Conservation (phyloP, 148 eudicot species). For the Silene uniflora region DNA sequence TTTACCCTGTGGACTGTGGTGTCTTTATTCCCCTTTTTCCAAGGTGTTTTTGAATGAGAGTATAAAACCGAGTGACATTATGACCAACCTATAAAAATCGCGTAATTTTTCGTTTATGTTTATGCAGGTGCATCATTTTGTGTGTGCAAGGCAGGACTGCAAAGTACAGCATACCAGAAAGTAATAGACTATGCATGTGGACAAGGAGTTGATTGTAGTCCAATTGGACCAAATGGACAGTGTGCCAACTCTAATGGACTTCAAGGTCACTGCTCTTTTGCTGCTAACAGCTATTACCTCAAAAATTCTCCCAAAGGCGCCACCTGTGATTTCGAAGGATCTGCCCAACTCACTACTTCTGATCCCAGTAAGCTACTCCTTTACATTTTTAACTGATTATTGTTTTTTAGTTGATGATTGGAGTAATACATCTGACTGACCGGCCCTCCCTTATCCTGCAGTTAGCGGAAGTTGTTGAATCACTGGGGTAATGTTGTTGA, state of each 20-base stretch:
- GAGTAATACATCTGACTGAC: no score
- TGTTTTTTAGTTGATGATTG: no score
- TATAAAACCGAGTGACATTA: background rate
- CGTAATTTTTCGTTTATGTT: background rate
- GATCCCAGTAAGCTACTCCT: conserved; percentile 59
- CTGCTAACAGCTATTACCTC: conserved; percentile 79
- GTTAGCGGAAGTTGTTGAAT: background rate
- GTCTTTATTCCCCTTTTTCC: no score
- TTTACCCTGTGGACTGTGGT: no score
- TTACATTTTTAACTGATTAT: no score
- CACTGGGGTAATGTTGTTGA: background rate
- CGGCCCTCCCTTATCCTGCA: background rate
- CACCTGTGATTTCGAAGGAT: conserved; percentile 66
- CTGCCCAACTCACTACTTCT: conserved; percentile 39
- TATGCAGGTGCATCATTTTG: conserved; percentile 66
- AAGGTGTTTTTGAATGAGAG: no score
- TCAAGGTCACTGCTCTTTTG: conserved; percentile 63
- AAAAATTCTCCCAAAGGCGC: conserved; percentile 45
- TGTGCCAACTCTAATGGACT: conserved; percentile 67
- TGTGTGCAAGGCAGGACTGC: conserved; percentile 60
- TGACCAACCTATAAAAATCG: no score
- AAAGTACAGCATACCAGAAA: conserved; percentile 44
- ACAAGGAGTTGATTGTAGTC: conserved; percentile 74
- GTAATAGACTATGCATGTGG: conserved; percentile 90
- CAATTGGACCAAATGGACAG: conserved; percentile 42